These are phyloP conservation scores for Daldinia vernicosa DNA, from an alignment of 495 filamentous ascomycete species.

Conservation along the genomic window DNA sequence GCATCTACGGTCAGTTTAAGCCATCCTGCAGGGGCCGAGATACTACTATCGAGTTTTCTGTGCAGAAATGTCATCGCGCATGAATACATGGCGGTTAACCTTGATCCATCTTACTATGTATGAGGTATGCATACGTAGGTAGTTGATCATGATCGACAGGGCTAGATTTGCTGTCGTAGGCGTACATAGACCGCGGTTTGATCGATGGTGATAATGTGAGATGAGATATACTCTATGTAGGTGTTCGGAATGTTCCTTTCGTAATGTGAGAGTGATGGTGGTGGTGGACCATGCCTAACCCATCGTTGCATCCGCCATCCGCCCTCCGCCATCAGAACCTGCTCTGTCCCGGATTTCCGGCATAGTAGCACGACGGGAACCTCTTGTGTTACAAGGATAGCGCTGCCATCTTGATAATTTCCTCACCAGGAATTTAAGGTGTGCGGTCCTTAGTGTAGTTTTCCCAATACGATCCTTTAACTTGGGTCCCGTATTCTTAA, in stretches of 20 bases:
- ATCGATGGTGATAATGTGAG: slow-evolving; percentile 16
- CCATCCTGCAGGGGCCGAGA: slow-evolving; percentile 23
- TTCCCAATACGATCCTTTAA: slow-evolving; percentile 15
- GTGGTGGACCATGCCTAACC: slow-evolving; percentile 19
- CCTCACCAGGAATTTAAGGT: slow-evolving; percentile 27
- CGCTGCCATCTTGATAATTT: slow-evolving; percentile 28
- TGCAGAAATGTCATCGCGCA: slow-evolving; percentile 31
- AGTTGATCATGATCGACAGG: slow-evolving; percentile 41
- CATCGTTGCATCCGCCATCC: slow-evolving; percentile 39
- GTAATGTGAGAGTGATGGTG: slow-evolving; percentile 23
- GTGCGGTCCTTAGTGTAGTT: slow-evolving; percentile 19
- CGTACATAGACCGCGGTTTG: slow-evolving; percentile 24
- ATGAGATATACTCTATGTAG: background rate
- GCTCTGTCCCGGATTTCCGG: slow-evolving; percentile 36
- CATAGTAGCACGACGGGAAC: slow-evolving; percentile 32
- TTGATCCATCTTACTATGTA: slow-evolving; percentile 3
- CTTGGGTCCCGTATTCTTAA: background rate
- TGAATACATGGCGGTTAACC: slow-evolving; percentile 13
- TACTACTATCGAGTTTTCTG: slow-evolving; percentile 21
- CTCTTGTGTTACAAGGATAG: slow-evolving; percentile 32
- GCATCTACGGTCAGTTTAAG: slow-evolving; percentile 25
- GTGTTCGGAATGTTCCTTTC: slow-evolving; percentile 34
- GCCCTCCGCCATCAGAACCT: slow-evolving; percentile 30
- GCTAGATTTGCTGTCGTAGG: slow-evolving; percentile 20
- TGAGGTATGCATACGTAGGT: background rate